A percentile compares a stretch with the other conserved stretches of the same genome.
These are phyloP conservation scores for Lanmaoa rubissima DNA, from an alignment of 768 basidiomycete genomes.

Conservation along the genomic window DNA sequence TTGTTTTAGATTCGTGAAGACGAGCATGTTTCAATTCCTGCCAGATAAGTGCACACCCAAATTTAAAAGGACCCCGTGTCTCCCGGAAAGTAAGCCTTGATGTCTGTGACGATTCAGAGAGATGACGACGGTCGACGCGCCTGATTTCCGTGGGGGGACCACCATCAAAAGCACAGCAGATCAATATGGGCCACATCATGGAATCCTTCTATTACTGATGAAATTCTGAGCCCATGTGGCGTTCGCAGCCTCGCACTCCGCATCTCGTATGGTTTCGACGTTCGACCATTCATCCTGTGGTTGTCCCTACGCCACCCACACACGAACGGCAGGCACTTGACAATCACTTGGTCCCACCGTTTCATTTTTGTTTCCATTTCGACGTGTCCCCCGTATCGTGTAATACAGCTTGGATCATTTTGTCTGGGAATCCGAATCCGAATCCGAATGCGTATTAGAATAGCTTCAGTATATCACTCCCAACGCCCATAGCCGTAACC, in stretches of 20 bases:
- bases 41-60: constrained; percentile 6
- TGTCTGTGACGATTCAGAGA: background rate
- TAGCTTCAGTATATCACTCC: constrained; percentile 76
- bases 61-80: background rate
- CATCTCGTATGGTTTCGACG: background rate
- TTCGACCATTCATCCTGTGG: background rate
- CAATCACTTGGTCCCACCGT: background rate
- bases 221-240: constrained; percentile 5
- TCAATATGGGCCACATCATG: background rate
- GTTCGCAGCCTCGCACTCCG: background rate
- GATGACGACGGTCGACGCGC: background rate
- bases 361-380: background rate
- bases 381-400: background rate
- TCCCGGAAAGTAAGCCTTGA: background rate
- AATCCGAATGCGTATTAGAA: constrained; percentile 20
- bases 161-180: background rate
- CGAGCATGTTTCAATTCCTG: constrained; percentile 3
- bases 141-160: background rate
- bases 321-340: constrained; percentile 3
- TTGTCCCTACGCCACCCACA: constrained; percentile 1
- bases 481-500: constrained; percentile 97
- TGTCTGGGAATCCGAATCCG: background rate
- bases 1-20: constrained; percentile 1
- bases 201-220: background rate
- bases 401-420: constrained; percentile 3